phyloP scores from a whole-genome alignment of 495 filamentous ascomycete species.

The Talaromyces stipitatus region DNA sequence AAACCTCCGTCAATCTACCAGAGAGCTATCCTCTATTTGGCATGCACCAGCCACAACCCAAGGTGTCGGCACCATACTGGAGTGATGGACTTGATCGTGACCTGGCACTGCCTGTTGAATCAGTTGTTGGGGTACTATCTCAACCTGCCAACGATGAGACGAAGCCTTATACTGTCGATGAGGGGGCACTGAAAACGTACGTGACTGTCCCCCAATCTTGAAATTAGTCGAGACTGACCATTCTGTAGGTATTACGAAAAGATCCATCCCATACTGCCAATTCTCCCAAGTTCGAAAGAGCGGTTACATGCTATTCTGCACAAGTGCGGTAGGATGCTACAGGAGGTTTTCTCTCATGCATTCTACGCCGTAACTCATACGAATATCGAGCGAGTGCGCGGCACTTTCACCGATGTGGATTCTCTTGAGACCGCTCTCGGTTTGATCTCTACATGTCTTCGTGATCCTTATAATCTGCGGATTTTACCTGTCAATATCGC shows the following conservation, averaged over 20 bases:
- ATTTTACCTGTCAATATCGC: constrained; percentile 30
- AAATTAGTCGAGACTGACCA: constrained; percentile 9
- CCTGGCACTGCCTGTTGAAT: constrained; percentile 11
- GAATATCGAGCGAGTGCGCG: constrained; percentile 27
- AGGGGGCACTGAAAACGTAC: constrained; percentile 35
- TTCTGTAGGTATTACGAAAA: constrained; percentile 55
- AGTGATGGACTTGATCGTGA: constrained; percentile 12
- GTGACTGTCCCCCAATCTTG: constrained; percentile 8
- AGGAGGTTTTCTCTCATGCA: constrained; percentile 66
- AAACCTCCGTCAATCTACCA: constrained; percentile 4
- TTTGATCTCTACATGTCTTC: constrained; percentile 47
- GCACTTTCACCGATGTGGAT: constrained; percentile 31
- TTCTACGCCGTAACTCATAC: constrained; percentile 45
- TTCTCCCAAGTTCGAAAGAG: constrained; percentile 60
- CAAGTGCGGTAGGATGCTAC: constrained; percentile 50
- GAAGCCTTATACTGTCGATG: constrained; percentile 34
- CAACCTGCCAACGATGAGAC: constrained; percentile 23
- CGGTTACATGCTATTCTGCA: constrained; percentile 54
- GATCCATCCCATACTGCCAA: constrained; percentile 67
- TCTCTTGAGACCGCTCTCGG: constrained; percentile 37
- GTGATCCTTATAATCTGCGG: constrained; percentile 33
- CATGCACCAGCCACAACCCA: neutral
- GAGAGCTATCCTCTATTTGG: constrained; percentile 7
- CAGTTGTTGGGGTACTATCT: neutral
- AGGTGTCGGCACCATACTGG: constrained; percentile 5